These are phyloP conservation scores for Gypsophila paniculata DNA, from an alignment of 179 eudicot genomes.

Conservation along the genomic window DNA sequence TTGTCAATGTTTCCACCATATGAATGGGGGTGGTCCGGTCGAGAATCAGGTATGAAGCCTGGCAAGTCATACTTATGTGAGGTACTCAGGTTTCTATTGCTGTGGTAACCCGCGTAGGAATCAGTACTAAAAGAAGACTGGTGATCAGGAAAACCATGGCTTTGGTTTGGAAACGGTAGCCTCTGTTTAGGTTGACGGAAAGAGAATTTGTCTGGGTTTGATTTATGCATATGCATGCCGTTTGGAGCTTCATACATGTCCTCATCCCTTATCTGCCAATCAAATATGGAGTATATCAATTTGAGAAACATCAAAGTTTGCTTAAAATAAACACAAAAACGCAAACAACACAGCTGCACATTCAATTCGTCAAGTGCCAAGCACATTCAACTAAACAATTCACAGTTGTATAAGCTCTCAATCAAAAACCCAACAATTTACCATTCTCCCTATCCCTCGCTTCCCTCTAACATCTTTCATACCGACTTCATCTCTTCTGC, in stretches of 20 bases:
- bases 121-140: conserved; percentile 38
- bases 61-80: conserved; percentile 33
- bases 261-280: conserved; percentile 31
- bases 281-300: conserved; percentile 7
- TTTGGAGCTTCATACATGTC: conserved; percentile 43
- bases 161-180: conserved; percentile 28
- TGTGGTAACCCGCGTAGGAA: conserved; percentile 41
- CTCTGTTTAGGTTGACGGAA: conserved; percentile 34
- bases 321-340: conserved; percentile 5
- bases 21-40: conserved; percentile 28
- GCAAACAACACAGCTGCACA: neutral
- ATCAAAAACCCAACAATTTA: no score
- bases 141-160: conserved; percentile 31
- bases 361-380: neutral
- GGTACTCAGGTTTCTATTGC: conserved; percentile 26
- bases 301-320: neutral
- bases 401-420: no score
- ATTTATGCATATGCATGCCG: conserved; percentile 33
- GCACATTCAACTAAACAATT: neutral
- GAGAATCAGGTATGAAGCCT: conserved; percentile 30
- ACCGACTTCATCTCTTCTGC: neutral
- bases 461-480: neutral
- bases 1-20: conserved; percentile 36
- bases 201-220: conserved; percentile 35
- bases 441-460: no score